phyloP scores from a whole-genome alignment of 257 asterid species.

The Solanum sejunctum region DNA sequence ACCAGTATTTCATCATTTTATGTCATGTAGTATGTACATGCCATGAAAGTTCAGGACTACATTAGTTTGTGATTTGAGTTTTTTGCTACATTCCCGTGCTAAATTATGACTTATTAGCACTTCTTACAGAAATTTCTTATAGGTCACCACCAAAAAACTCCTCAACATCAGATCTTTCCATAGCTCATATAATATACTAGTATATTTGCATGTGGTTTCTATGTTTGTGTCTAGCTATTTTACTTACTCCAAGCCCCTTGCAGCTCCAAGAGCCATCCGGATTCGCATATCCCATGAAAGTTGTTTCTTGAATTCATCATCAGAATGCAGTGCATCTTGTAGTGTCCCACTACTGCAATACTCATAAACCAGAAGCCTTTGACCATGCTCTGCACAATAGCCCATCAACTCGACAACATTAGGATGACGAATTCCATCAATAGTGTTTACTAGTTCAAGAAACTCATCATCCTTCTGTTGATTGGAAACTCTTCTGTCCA shows the following conservation, averaged over 20 bases:
- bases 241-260: constrained; percentile 91
- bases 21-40: not conserved
- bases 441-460: constrained; percentile 62
- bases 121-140: not conserved
- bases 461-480: constrained; percentile 79
- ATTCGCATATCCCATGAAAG: constrained; percentile 89
- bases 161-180: not conserved
- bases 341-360: constrained; percentile 70
- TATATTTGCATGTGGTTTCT: not conserved
- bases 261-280: constrained; percentile 95
- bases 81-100: not conserved
- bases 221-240: not conserved
- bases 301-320: constrained; percentile 55
- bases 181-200: not conserved
- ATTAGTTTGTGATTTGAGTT: not conserved
- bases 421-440: constrained; percentile 74
- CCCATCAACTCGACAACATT: constrained; percentile 97
- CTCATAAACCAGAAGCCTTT: constrained; percentile 73
- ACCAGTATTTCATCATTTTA: not conserved
- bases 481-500: constrained; percentile 66
- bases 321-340: constrained; percentile 82
- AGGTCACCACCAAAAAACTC: not conserved
- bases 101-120: not conserved
- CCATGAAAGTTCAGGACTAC: not conserved
- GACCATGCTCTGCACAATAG: constrained; percentile 81